phyloP scores from a whole-genome alignment of 805 yeast genomes.

The Nakazawaea holstii region DNA sequence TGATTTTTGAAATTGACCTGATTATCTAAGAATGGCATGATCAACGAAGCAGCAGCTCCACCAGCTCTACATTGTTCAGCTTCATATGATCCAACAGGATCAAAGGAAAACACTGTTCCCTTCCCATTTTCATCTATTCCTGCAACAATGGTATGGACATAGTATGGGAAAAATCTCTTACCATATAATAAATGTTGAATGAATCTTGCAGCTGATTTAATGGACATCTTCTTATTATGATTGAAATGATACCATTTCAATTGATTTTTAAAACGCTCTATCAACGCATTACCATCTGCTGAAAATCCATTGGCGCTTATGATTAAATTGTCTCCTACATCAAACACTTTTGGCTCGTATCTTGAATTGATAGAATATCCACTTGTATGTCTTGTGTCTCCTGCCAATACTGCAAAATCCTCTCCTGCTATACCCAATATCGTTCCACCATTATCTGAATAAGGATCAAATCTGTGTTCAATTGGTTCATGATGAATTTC shows the following conservation, averaged over 20 bases:
- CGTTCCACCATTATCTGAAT: conserved; percentile 95
- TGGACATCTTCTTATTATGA: conserved; percentile 65
- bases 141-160: conserved; percentile 90
- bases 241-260: conserved; percentile 92
- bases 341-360: conserved; percentile 83
- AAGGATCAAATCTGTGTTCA: conserved; percentile 90
- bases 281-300: conserved; percentile 87
- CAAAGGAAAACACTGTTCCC: conserved; percentile 94
- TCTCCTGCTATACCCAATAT: conserved; percentile 96
- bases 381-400: conserved; percentile 95
- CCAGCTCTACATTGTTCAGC: conserved; percentile 97
- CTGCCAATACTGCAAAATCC: conserved; percentile 94
- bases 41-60: conserved; percentile 93
- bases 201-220: conserved; percentile 80
- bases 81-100: conserved; percentile 97
- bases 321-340: conserved; percentile 81
- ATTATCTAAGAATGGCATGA: conserved; percentile 96
- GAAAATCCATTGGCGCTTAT: conserved; percentile 95
- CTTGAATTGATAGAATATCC: conserved; percentile 94
- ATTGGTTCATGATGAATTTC: conserved; percentile 58
- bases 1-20: conserved; percentile 97
- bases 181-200: conserved; percentile 88
- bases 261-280: conserved; percentile 63
- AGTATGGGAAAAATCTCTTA: conserved; percentile 94
- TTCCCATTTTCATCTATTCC: conserved; percentile 89